Percentiles rank a stretch among this genome's conserved stretches.
phyloP scores from a whole-genome alignment of 106 monocot genomes.

The Dendrobium chrysotoxum region DNA sequence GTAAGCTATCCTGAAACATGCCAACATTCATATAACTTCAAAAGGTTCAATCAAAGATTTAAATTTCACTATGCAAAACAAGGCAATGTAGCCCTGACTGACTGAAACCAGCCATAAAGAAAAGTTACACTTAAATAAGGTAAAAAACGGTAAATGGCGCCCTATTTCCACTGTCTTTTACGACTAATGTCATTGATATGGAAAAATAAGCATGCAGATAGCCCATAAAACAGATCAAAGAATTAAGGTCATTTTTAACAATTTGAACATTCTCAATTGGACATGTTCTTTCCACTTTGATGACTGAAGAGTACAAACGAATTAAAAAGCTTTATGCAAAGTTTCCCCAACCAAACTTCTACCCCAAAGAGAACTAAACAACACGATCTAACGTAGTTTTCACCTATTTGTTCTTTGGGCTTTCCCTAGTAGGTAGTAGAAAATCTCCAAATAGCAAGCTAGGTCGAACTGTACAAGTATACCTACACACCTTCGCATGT shows the following conservation, averaged over 20 bases:
- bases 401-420: no score
- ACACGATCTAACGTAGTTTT: background rate
- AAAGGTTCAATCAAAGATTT: background rate
- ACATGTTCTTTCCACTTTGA: background rate
- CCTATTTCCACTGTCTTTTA: background rate
- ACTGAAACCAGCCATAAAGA: background rate
- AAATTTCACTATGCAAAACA: conserved; percentile 1
- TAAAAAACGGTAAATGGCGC: background rate
- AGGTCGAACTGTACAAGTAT: no score
- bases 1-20: conserved; percentile 66
- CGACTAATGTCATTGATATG: background rate
- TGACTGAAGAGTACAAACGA: background rate
- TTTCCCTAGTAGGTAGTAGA: no score
- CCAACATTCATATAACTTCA: background rate
- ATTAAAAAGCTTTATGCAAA: background rate
- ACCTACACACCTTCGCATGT: no score
- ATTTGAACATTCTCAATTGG: background rate
- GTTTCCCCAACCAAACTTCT: background rate
- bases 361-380: background rate
- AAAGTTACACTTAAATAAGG: background rate
- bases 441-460: no score
- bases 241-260: background rate
- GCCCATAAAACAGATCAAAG: background rate
- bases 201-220: background rate
- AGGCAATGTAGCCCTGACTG: background rate